These are phyloP conservation scores for Petunia secreta DNA, from an alignment of 257 asterid species.

Conservation along the genomic window DNA sequence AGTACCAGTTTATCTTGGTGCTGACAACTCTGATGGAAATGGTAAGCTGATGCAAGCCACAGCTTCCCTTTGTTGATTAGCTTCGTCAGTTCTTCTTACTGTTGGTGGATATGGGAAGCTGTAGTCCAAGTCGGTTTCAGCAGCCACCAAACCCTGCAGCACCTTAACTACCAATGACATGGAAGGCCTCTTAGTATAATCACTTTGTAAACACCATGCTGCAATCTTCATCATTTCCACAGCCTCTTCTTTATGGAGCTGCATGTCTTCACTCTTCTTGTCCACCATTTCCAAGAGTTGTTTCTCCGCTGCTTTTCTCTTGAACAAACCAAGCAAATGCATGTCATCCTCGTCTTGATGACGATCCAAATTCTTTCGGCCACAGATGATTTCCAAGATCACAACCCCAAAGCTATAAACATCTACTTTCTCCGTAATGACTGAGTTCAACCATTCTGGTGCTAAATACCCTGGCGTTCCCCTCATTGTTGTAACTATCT, in stretches of 20 bases:
- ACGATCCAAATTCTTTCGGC: conserved; percentile 32
- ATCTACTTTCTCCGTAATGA: conserved; percentile 31
- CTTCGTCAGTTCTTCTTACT: background rate
- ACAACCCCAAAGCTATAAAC: conserved; percentile 37
- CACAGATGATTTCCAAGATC: conserved; percentile 30
- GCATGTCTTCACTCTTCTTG: conserved; percentile 24
- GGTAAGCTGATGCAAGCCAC: background rate
- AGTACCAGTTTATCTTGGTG: conserved; percentile 18
- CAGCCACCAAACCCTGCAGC: conserved; percentile 25
- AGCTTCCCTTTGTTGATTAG: background rate
- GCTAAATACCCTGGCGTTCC: conserved; percentile 28
- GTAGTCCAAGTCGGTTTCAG: conserved; percentile 26
- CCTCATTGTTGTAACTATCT: background rate
- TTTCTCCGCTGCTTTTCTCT: conserved; percentile 20
- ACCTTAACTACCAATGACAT: conserved; percentile 34
- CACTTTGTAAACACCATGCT: conserved; percentile 33
- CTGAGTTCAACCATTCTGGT: conserved; percentile 29
- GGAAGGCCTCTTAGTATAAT: conserved; percentile 31
- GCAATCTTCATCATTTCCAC: conserved; percentile 32
- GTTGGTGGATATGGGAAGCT: conserved; percentile 10
- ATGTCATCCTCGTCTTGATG: background rate
- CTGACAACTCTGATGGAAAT: conserved; percentile 32
- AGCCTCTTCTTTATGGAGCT: conserved; percentile 20
- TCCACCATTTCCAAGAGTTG: conserved; percentile 28
- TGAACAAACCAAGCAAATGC: conserved; percentile 27